These are phyloP conservation scores for Penium margaritaceum DNA, from an alignment of 139 green algal genomes.

Conservation along the genomic window DNA sequence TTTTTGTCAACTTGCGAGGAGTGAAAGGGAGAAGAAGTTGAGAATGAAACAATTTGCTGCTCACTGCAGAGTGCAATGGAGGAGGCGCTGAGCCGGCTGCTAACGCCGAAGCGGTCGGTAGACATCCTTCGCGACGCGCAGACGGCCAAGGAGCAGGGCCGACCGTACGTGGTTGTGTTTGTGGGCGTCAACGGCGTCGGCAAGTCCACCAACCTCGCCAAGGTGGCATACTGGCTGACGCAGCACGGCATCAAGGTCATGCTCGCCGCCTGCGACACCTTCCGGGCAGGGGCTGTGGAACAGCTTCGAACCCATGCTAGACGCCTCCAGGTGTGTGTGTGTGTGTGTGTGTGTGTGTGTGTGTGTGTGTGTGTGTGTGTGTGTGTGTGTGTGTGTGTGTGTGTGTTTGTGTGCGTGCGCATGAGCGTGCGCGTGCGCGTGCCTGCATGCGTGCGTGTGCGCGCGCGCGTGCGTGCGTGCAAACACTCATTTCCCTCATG, in stretches of 20 bases:
- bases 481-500: too few species aligned
- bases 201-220: slow-evolving; percentile 97
- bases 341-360: neutral
- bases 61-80: slow-evolving; percentile 49
- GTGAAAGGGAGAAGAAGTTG: too few species aligned
- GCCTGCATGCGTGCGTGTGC: too few species aligned
- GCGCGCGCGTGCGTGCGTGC: too few species aligned
- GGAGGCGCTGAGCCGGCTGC: slow-evolving; percentile 45
- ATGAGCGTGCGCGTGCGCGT: too few species aligned
- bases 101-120: slow-evolving; percentile 54
- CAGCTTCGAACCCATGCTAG: slow-evolving; percentile 92
- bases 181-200: slow-evolving; percentile 98
- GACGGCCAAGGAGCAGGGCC: slow-evolving; percentile 53
- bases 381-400: neutral
- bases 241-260: slow-evolving; percentile 70
- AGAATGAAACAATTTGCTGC: too few species aligned
- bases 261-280: slow-evolving; percentile 96
- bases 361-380: neutral
- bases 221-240: slow-evolving; percentile 93
- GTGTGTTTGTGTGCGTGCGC: neutral
- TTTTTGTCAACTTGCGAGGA: too few species aligned
- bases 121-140: slow-evolving; percentile 71
- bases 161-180: slow-evolving; percentile 92
- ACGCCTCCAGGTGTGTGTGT: slow-evolving; percentile 53
- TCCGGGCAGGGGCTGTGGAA: slow-evolving; percentile 92